A percentile compares a stretch with the other conserved stretches of the same genome.
phyloP scores from a whole-genome alignment of 352 stramenopile species.

The Globisporangium megalacanthum region DNA sequence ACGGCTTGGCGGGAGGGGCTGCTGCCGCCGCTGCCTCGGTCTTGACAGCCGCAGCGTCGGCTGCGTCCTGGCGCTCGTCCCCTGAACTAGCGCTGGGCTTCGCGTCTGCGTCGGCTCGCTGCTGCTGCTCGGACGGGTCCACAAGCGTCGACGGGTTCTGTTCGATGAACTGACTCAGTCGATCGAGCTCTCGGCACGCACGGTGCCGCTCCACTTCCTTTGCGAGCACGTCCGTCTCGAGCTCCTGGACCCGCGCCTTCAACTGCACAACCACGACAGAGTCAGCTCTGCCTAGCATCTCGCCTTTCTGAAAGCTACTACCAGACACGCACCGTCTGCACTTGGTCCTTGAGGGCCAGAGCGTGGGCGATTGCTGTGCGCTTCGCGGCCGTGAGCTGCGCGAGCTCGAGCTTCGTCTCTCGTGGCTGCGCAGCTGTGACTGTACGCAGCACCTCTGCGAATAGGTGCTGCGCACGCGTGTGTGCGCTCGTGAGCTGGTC shows the following conservation, averaged over 20 bases:
- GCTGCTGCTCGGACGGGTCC: constrained; percentile 14
- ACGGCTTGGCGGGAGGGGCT: constrained; percentile 6
- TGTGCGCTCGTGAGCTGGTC: constrained; percentile 33
- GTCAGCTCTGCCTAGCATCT: neutral
- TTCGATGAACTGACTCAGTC: constrained; percentile 54
- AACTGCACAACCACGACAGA: constrained; percentile 25
- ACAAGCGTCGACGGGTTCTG: constrained; percentile 11
- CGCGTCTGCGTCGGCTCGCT: constrained; percentile 3
- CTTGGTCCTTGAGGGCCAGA: constrained; percentile 41
- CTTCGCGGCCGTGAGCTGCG: constrained; percentile 54
- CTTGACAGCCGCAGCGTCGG: neutral
- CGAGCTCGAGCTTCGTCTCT: constrained; percentile 40
- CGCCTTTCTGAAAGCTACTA: neutral
- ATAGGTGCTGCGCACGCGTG: constrained; percentile 21
- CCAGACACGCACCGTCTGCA: constrained; percentile 40
- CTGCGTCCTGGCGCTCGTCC: neutral
- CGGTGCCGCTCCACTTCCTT: constrained; percentile 78
- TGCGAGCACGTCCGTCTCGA: constrained; percentile 60
- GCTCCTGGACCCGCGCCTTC: constrained; percentile 44
- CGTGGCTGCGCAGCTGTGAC: constrained; percentile 16
- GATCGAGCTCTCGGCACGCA: constrained; percentile 72
- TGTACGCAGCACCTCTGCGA: constrained; percentile 31
- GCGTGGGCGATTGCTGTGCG: constrained; percentile 33
- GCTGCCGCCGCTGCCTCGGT: neutral
- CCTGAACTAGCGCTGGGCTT: neutral